phyloP scores from a whole-genome alignment of 1,139 yeast genomes.

The Waltiozyma sp. region DNA sequence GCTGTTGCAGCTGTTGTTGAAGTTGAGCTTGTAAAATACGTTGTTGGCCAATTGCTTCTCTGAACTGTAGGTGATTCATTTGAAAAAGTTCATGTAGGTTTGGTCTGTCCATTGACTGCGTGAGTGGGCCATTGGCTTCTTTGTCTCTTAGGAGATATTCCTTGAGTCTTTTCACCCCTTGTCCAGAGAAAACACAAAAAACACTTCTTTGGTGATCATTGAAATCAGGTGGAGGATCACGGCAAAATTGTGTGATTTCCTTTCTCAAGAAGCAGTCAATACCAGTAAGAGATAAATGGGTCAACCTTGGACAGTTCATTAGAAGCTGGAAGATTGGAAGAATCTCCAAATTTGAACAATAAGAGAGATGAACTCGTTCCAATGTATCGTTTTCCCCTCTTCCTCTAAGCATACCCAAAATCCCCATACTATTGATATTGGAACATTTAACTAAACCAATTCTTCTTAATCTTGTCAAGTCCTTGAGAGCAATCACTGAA shows the following conservation, averaged over 20 bases:
- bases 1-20: not conserved
- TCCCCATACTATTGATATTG: constrained; percentile 80
- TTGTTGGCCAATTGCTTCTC: not conserved
- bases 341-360: constrained; percentile 72
- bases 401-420: constrained; percentile 63
- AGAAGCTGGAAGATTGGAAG: constrained; percentile 63
- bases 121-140: not conserved
- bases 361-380: constrained; percentile 88
- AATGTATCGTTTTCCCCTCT: constrained; percentile 65
- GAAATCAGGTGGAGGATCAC: constrained; percentile 93
- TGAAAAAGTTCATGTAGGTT: not conserved
- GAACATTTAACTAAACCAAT: constrained; percentile 91
- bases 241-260: constrained; percentile 79
- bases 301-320: constrained; percentile 73
- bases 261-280: constrained; percentile 77
- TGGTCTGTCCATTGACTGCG: not conserved
- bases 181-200: constrained; percentile 91
- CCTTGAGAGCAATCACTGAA: constrained; percentile 68
- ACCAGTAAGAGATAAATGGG: constrained; percentile 85
- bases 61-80: not conserved
- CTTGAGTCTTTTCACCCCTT: constrained; percentile 69
- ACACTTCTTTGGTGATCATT: constrained; percentile 76
- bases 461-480: constrained; percentile 71
- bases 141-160: constrained; percentile 35
- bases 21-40: not conserved